Evolutionary conservation across 345 rosid species (phyloP).

Genomic region (Cardamine occulta): DNA sequence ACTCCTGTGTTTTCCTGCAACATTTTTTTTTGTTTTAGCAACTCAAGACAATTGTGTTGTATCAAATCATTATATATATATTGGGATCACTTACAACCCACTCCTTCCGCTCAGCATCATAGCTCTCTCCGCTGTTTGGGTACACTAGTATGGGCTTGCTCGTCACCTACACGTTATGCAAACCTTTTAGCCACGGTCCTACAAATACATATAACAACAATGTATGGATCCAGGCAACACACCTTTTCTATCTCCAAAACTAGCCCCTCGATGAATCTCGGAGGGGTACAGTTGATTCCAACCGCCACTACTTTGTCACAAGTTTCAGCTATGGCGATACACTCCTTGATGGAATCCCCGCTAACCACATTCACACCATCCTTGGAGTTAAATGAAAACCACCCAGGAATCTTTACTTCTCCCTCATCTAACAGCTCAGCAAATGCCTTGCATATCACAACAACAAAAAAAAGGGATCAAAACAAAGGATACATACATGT

Average conservation of each 20-base stretch:
- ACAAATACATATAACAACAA: background rate
- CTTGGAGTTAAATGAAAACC: constrained; percentile 81
- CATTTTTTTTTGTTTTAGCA: background rate
- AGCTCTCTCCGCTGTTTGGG: constrained; percentile 83
- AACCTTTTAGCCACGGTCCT: constrained; percentile 6
- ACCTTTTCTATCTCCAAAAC: constrained; percentile 62
- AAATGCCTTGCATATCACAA: constrained; percentile 53
- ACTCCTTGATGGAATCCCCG: constrained; percentile 71
- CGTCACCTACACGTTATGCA: constrained; percentile 55
- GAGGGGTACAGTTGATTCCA: constrained; percentile 88
- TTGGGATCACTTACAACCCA: constrained; percentile 67
- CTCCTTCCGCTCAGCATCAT: constrained; percentile 63
- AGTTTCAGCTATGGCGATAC: constrained; percentile 63
- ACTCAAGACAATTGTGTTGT: background rate
- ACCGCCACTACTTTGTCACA: constrained; percentile 71
- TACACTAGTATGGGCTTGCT: constrained; percentile 72
- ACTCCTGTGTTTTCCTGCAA: constrained; percentile 79
- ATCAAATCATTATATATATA: background rate
- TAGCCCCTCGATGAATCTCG: constrained; percentile 70
- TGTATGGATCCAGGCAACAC: constrained; percentile 6
- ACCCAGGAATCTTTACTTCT: constrained; percentile 62
- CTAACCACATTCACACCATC: constrained; percentile 78
- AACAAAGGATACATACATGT: background rate
- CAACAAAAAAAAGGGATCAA: constrained; percentile 12
- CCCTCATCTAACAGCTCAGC: constrained; percentile 75